These are phyloP conservation scores for Exophiala sideris DNA, from an alignment of 2,329 filamentous ascomycete genomes.

Conservation along the genomic window DNA sequence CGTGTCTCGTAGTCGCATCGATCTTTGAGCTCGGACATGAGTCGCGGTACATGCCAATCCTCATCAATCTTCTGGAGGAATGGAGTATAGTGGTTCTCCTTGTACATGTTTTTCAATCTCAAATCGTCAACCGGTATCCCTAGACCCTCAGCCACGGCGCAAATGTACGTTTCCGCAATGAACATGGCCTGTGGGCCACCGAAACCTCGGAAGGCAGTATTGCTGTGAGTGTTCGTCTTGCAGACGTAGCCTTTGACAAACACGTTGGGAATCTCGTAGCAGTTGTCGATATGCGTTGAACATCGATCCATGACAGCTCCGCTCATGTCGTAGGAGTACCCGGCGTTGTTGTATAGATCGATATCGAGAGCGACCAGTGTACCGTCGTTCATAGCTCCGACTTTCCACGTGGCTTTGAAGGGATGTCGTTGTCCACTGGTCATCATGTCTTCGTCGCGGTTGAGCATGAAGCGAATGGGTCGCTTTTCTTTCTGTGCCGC, in stretches of 20 bases:
- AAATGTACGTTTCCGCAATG: constrained; percentile 84
- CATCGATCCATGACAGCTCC: constrained; percentile 80
- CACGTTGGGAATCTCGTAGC: constrained; percentile 85
- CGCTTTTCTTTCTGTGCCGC: constrained; percentile 80
- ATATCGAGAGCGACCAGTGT: constrained; percentile 86
- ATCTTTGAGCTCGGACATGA: constrained; percentile 84
- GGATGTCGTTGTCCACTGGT: constrained; percentile 91
- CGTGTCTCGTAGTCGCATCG: constrained; percentile 70
- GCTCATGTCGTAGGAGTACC: constrained; percentile 67
- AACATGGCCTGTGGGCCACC: constrained; percentile 96
- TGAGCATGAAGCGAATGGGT: constrained; percentile 92
- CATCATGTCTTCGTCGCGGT: constrained; percentile 91
- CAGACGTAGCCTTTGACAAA: constrained; percentile 79
- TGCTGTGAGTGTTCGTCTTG: constrained; percentile 96
- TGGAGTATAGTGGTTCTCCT: constrained; percentile 72
- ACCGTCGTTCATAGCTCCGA: constrained; percentile 88
- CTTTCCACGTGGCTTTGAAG: constrained; percentile 85
- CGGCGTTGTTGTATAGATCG: constrained; percentile 90
- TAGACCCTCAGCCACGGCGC: constrained; percentile 83
- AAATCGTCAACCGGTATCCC: constrained; percentile 78
- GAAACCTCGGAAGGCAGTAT: constrained; percentile 95
- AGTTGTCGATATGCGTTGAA: constrained; percentile 81
- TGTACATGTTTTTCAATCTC: constrained; percentile 85
- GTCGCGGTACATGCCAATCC: constrained; percentile 93
- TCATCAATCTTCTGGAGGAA: constrained; percentile 77